Percentiles rank a stretch among this genome's conserved stretches.
Conservation (phyloP, 2,329 filamentous ascomycete species). For the Alternaria sp. region DNA sequence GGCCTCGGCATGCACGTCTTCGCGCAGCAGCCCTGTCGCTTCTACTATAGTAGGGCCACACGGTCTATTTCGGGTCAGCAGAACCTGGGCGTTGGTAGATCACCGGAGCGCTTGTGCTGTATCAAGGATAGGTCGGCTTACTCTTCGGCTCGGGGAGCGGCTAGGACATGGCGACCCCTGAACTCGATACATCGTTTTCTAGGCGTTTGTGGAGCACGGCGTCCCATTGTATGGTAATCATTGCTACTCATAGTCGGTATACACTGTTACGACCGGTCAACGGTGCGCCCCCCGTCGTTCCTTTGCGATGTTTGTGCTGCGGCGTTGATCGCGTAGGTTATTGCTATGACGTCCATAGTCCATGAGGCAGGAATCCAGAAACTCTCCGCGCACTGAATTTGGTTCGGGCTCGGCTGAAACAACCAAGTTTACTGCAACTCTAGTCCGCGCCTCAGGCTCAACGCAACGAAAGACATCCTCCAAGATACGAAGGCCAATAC, state of each 20-base stretch:
- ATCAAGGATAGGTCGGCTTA: conserved; percentile 7
- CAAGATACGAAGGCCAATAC: conserved; percentile 23
- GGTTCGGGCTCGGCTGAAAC: conserved; percentile 14
- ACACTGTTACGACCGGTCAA: background rate
- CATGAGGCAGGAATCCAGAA: background rate
- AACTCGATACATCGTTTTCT: conserved; percentile 16
- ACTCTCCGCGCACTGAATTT: background rate
- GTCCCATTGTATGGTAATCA: conserved; percentile 2
- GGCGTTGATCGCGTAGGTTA: background rate
- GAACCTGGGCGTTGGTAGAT: conserved; percentile 27
- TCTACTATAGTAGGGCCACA: conserved; percentile 7
- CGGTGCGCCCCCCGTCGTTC: background rate
- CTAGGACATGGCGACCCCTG: conserved; percentile 17
- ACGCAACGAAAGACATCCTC: conserved; percentile 4
- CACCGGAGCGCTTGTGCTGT: conserved; percentile 13
- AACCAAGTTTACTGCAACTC: conserved; percentile 2
- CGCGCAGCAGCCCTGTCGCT: conserved; percentile 20
- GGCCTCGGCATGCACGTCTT: conserved; percentile 34
- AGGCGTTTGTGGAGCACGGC: conserved; percentile 24
- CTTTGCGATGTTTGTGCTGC: background rate
- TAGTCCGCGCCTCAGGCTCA: conserved; percentile 1
- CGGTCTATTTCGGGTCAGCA: conserved; percentile 28
- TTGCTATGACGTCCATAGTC: background rate
- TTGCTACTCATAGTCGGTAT: background rate
- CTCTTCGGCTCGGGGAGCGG: conserved; percentile 7